Evolutionary conservation across 306 rosid species (phyloP).

Genomic region (Quercus engelmannii): DNA sequence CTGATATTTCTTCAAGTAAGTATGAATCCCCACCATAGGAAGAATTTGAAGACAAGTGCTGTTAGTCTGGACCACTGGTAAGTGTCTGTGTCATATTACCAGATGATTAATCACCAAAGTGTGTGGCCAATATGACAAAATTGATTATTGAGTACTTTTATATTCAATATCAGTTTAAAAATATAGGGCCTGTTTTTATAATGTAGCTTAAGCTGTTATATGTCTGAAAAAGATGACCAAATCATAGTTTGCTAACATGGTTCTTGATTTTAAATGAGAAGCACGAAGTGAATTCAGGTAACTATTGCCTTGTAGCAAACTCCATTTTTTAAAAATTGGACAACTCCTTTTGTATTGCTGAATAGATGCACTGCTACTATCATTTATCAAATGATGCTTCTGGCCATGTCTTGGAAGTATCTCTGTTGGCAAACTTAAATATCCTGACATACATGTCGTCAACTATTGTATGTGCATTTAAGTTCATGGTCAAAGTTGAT

Average conservation of each 20-base stretch:
- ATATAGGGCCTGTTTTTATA: background rate
- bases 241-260: background rate
- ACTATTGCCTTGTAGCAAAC: background rate
- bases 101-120: background rate
- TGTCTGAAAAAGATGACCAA: background rate
- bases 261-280: background rate
- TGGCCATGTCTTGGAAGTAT: background rate
- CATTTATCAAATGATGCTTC: background rate
- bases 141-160: background rate
- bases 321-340: background rate
- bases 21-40: conserved; percentile 72
- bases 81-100: conserved; percentile 26
- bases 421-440: background rate
- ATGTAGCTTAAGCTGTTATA: background rate
- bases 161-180: background rate
- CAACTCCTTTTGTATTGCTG: background rate
- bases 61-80: conserved; percentile 95
- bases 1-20: conserved; percentile 65
- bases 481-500: background rate
- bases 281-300: background rate
- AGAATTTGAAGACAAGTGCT: conserved; percentile 53
- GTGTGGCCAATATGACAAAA: background rate
- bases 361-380: background rate
- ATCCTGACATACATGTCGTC: background rate
- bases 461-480: background rate